Conservation (phyloP, 768 basidiomycete genomes). For the Mycena pura region DNA sequence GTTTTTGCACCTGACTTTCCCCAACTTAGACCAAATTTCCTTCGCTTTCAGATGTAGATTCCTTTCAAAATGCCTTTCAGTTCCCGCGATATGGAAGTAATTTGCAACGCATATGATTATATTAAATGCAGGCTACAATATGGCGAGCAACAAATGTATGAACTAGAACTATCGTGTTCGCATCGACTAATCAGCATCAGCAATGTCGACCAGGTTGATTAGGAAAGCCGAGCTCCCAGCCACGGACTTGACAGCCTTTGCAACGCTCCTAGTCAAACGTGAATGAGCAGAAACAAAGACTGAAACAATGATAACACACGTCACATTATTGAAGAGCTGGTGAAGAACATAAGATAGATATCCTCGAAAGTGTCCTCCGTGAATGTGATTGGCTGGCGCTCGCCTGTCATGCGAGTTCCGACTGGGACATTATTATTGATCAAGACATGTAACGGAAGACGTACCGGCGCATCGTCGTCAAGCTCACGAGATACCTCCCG, state of each 20-base stretch:
- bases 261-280: background rate
- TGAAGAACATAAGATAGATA: constrained; percentile 5
- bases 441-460: background rate
- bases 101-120: background rate
- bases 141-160: background rate
- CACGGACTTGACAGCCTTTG: background rate
- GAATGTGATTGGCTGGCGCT: constrained; percentile 5
- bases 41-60: background rate
- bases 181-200: constrained; percentile 4
- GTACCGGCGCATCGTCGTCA: background rate
- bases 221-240: constrained; percentile 11
- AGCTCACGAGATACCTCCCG: background rate
- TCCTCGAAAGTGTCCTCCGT: constrained; percentile 8
- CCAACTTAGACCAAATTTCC: background rate
- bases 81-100: background rate
- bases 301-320: background rate
- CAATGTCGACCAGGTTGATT: constrained; percentile 3
- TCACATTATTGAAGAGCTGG: constrained; percentile 1
- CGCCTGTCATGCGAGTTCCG: constrained; percentile 3
- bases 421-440: too few species aligned
- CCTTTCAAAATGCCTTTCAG: background rate
- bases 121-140: background rate
- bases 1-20: too few species aligned
- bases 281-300: background rate
- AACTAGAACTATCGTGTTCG: background rate